phyloP scores from a whole-genome alignment of 1,284 basidiomycete species.

The Retiboletus flavoniger region DNA sequence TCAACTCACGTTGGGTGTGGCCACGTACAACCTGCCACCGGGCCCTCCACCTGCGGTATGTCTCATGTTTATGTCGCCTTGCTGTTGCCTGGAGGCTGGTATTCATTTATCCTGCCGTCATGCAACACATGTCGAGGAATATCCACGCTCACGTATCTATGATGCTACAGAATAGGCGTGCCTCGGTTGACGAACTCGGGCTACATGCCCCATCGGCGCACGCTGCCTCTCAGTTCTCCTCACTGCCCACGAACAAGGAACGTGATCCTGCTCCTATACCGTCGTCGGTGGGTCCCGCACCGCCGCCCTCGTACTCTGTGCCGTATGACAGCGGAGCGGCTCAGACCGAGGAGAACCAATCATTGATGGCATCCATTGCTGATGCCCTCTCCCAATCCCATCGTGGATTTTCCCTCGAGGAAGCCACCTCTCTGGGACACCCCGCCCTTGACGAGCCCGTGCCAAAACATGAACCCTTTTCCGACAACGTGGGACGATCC shows the following conservation, averaged over 20 bases:
- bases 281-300: slow-evolving; percentile 2
- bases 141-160: slow-evolving; percentile 14
- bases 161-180: slow-evolving; percentile 19
- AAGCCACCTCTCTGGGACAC: slow-evolving; percentile 18
- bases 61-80: slow-evolving; percentile 14
- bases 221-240: slow-evolving; percentile 22
- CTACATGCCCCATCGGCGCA: slow-evolving; percentile 7
- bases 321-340: slow-evolving; percentile 8
- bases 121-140: slow-evolving; percentile 13
- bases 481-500: background rate
- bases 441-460: slow-evolving; percentile 24
- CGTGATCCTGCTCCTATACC: slow-evolving; percentile 1
- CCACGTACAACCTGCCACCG: slow-evolving; percentile 10
- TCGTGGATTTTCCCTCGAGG: slow-evolving; percentile 28
- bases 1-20: slow-evolving; percentile 27
- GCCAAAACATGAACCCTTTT: slow-evolving; percentile 30
- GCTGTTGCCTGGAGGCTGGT: slow-evolving; percentile 24
- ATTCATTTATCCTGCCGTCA: slow-evolving; percentile 8
- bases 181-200: slow-evolving; percentile 33
- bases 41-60: slow-evolving; percentile 23
- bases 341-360: slow-evolving; percentile 33
- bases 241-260: slow-evolving; percentile 22
- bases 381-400: slow-evolving; percentile 43
- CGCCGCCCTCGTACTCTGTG: slow-evolving; percentile 11
- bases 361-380: slow-evolving; percentile 53